phyloP scores from a whole-genome alignment of 768 basidiomycete genomes.

The Boletus rubescentipes region DNA sequence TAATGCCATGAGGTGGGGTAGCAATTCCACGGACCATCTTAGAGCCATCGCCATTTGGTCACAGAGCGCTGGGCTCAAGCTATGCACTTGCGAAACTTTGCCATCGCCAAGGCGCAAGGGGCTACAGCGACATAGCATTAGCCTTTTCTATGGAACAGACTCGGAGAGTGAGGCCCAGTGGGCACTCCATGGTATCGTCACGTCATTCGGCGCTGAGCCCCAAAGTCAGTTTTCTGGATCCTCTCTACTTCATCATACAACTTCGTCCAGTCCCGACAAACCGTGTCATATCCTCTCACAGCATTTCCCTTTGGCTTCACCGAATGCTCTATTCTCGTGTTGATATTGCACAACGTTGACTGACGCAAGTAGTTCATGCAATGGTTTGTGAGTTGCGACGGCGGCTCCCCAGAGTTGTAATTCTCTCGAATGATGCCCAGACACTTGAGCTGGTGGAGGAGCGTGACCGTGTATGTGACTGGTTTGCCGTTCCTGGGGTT shows the following conservation, averaged over 20 bases:
- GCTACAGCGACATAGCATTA: neutral
- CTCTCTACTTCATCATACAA: constrained; percentile 12
- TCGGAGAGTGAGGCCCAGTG: too few relatives aligned
- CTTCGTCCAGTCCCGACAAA: constrained; percentile 16
- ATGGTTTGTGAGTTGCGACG: constrained; percentile 10
- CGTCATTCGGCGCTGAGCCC: neutral
- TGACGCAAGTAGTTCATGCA: constrained; percentile 12
- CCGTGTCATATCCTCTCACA: constrained; percentile 10
- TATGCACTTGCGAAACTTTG: too few relatives aligned
- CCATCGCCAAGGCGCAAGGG: neutral
- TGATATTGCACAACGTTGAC: constrained; percentile 13
- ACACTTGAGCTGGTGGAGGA: constrained; percentile 14
- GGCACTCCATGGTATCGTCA: too few relatives aligned
- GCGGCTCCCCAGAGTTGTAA: neutral
- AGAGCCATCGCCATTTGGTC: too few relatives aligned
- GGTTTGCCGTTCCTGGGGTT: constrained; percentile 11
- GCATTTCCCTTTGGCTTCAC: constrained; percentile 7
- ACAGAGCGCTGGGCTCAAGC: too few relatives aligned
- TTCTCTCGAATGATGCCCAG: constrained; percentile 12
- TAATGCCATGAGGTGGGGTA: neutral
- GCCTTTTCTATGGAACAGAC: neutral
- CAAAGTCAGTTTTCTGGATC: neutral
- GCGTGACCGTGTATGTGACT: constrained; percentile 11
- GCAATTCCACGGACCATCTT: too few relatives aligned
- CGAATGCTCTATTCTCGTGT: constrained; percentile 13